Evolutionary conservation across 2,329 filamentous ascomycete species (phyloP).

Genomic region (Claviceps sp.): DNA sequence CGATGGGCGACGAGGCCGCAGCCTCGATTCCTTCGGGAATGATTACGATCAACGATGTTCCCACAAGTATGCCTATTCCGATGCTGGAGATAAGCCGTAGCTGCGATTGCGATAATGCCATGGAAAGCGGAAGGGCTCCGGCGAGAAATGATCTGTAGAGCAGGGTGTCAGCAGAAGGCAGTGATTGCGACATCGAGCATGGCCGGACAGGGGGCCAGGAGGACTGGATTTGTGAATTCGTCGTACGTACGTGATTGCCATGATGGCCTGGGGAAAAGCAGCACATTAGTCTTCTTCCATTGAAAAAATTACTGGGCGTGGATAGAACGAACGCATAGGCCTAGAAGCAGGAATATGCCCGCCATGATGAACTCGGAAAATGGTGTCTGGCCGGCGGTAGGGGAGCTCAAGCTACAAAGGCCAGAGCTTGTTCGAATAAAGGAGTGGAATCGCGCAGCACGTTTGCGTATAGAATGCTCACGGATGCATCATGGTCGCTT

Average conservation of each 20-base stretch:
- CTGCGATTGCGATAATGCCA: conserved; percentile 76
- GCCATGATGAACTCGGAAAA: conserved; percentile 18
- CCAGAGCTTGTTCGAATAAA: not conserved
- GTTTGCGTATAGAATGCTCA: not conserved
- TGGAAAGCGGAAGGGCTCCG: conserved; percentile 78
- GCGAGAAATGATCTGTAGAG: conserved; percentile 75
- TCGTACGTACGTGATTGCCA: conserved; percentile 39
- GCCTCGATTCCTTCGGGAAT: conserved; percentile 95
- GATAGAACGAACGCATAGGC: conserved; percentile 24
- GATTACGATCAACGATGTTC: conserved; percentile 90
- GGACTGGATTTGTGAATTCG: not conserved
- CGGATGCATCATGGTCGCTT: conserved; percentile 1
- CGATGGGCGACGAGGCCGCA: conserved; percentile 47
- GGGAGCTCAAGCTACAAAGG: not conserved
- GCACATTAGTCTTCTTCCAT: not conserved
- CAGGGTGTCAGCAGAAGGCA: not conserved
- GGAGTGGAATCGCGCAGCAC: not conserved
- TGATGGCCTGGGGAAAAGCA: conserved; percentile 31
- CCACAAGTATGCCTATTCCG: conserved; percentile 86
- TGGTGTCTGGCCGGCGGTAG: not conserved
- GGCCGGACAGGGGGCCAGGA: too few relatives aligned
- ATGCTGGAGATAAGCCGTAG: conserved; percentile 81
- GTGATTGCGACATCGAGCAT: not conserved
- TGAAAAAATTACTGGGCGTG: too few relatives aligned
- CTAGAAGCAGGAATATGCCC: conserved; percentile 26